Evolutionary conservation across 225 moss, liverwort and hornwort genomes (phyloP).

Genomic region (Climacium dendroides): DNA sequence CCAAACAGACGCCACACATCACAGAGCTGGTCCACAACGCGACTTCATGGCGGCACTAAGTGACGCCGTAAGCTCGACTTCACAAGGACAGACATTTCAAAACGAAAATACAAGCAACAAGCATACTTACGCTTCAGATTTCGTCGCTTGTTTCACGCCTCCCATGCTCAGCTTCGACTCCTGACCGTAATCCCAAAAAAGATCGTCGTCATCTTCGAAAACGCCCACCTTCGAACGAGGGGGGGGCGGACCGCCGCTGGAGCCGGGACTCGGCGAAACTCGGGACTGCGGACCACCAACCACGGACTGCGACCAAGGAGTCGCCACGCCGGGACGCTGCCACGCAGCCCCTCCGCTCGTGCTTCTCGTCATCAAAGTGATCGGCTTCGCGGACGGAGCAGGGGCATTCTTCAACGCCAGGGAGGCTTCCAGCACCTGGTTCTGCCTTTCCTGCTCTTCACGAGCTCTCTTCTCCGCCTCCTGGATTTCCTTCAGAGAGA

Average conservation of each 20-base stretch:
- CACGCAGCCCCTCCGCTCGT: conserved; percentile 88
- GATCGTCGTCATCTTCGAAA: conserved; percentile 54
- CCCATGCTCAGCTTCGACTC: conserved; percentile 63
- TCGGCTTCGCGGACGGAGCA: conserved; percentile 53
- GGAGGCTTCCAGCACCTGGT: conserved; percentile 44
- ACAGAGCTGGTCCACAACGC: neutral
- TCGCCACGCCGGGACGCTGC: conserved; percentile 66
- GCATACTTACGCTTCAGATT: conserved; percentile 55
- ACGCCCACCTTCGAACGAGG: conserved; percentile 83
- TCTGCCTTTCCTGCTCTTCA: conserved; percentile 84
- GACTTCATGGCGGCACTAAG: neutral
- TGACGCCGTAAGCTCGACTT: neutral
- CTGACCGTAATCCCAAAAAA: conserved; percentile 83
- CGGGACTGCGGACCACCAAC: conserved; percentile 2
- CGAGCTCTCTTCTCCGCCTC: conserved; percentile 78
- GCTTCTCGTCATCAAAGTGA: conserved; percentile 64
- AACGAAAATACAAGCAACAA: neutral
- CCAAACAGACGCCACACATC: neutral
- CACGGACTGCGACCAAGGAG: conserved; percentile 15
- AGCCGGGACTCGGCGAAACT: conserved; percentile 4
- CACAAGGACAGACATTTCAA: neutral
- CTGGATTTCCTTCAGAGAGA: conserved; percentile 94
- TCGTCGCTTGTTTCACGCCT: conserved; percentile 58
- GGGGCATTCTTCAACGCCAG: conserved; percentile 10
- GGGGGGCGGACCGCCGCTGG: conserved; percentile 14